Percentiles rank a stretch among this genome's conserved stretches.
Conservation (phyloP, 768 basidiomycete species). For the Mycena alexandri region DNA sequence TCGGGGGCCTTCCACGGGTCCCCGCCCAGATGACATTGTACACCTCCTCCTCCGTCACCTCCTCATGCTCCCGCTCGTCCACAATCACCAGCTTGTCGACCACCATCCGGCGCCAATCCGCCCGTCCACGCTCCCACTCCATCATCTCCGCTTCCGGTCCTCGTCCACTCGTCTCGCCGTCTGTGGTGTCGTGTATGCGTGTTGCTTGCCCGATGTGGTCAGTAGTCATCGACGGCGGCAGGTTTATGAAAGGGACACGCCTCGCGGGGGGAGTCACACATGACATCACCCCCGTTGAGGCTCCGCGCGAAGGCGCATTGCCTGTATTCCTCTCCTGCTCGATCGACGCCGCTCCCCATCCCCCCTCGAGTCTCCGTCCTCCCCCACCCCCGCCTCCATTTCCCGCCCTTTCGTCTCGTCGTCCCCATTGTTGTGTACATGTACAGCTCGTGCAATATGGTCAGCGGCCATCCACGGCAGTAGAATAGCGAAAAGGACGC, state of each 20-base stretch:
- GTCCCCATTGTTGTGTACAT: too few relatives aligned
- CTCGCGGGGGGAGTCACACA: too few relatives aligned
- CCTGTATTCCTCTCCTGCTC: background rate
- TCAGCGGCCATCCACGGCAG: too few relatives aligned
- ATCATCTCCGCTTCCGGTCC: background rate
- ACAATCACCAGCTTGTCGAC: slow-evolving; percentile 3
- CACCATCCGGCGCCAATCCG: background rate
- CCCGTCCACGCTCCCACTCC: background rate
- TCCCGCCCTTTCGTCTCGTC: too few relatives aligned
- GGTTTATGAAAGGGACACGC: too few relatives aligned
- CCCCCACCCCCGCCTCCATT: background rate
- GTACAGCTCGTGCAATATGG: too few relatives aligned
- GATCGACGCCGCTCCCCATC: too few relatives aligned
- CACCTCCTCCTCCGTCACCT: slow-evolving; percentile 1
- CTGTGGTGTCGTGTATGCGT: background rate
- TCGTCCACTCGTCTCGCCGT: background rate
- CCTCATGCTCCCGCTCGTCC: background rate
- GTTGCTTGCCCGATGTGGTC: too few relatives aligned
- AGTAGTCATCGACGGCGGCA: too few relatives aligned
- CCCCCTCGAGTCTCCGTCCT: background rate
- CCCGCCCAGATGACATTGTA: background rate
- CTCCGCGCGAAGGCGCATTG: too few relatives aligned
- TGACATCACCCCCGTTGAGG: too few relatives aligned
- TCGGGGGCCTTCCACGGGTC: slow-evolving; percentile 12
- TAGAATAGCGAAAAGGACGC: too few relatives aligned